Evolutionary conservation across 2,329 filamentous ascomycete genomes (phyloP), one percentile per base, ranked within the genome.

Genomic region (Pezicula carpinea): DNA sequence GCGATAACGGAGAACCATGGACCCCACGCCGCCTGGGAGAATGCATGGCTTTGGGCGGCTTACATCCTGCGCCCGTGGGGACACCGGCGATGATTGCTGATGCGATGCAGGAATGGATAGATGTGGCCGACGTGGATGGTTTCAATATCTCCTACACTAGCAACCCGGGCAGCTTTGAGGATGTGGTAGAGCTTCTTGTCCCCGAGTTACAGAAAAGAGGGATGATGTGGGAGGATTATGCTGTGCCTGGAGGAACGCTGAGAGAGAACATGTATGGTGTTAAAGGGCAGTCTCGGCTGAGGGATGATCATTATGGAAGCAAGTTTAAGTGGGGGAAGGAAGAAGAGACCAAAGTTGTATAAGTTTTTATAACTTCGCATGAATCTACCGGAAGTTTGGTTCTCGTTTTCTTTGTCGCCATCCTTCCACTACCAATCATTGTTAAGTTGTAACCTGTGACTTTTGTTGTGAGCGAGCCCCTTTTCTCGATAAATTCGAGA

Each of bases 131-230:
- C 52, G 76, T 88, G 1, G 83, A 88, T 57, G 84, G 84, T 0
- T 89, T 89, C 66, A 89, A 89, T 58, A 75, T 88, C 61, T 77
- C 79, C 3, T 85, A 87, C 50, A 76, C 79, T 0, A 63, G 84
- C n/a, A 82, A 82, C 58, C 82, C 82, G 0, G 74, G 77, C 44
- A 80, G 80, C 0, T 87, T 86, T 66, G 75, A 80, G 49, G 82
- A 86, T 51, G 77, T 87, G 13, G 74, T 79, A 23, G 79, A 85
- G 15, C 67, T 83, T 0, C 64, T 86, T 4, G 61, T 86, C 1
- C 83, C 82, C 0, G 83, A 85, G 53, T 68, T 87, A 10, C 73
- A 70, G 17, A 66, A 66, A 8, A 69, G 82, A 13, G 79, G 80
- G 0, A 59, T 81, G 11, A 80, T 82, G 60, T 40, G 38, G 38